Base-by-base conservation (phyloP, 208 protist species). In the Leishmania mexicana region DNA sequence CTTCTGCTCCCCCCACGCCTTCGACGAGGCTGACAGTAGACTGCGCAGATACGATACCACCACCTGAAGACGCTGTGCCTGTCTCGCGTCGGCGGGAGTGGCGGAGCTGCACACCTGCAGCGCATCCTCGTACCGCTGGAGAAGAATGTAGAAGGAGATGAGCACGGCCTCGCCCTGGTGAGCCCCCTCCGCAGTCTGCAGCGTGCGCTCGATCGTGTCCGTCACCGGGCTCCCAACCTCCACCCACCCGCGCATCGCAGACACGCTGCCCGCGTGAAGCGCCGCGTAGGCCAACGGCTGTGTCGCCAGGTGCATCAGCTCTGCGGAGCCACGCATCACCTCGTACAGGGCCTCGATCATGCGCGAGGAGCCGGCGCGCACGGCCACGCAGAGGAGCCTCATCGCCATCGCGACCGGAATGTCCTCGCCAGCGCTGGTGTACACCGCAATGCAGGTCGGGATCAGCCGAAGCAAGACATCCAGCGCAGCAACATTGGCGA, bases 111-210 rank as follows among this genome's bases (percentile, higher is more conserved):
- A 94, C 65, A 92, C 85, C 17, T 82, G 72, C 57, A 93, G 76
- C 3, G 93, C 90, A 28, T 96, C 93, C 35, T 88, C 88, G 83
- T 93, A 96, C 51, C 93, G 89, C 74, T 89, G 93, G 76, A 89
- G 86, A 11, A 94, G 84, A 68, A 92, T 87, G 81, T 94, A 93
- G 64, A 93, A 96, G 45, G 87, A 78, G 72, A 94, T 81, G 1
- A 90, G 86, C 70, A 92, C 70, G 51, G 83, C 42, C 42, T 94
- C 86, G n/a, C 84, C 75, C 72, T 77, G 85, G 11, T 42, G 73
- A 35, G 83, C 53, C 64, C 80, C 75, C 42, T 84, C 72, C 5
- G 81, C 49, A 5, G 83, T n/a, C 45, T 75, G 83, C 42, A 96
- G 51, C n/a, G 90, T 88, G 45, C 78, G 83, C 80, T 96, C 90